Percentiles rank a stretch among this genome's conserved stretches.
Evolutionary conservation across 1,284 basidiomycete species (phyloP).

Genomic region (Microbotryum silenes-acaulis): DNA sequence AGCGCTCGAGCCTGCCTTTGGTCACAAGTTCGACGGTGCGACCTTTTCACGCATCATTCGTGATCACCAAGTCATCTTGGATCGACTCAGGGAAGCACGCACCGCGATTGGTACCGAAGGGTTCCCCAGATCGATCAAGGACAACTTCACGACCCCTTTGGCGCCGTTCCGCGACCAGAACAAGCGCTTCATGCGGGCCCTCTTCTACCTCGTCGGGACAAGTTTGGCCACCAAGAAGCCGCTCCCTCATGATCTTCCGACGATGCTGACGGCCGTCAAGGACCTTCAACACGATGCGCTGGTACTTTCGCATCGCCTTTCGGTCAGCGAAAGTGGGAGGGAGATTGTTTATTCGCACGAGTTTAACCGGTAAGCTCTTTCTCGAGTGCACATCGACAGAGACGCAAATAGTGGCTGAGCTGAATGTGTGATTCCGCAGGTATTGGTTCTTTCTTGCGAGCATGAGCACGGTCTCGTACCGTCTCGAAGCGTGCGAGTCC

Average conservation of each 20-base stretch:
- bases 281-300: conserved; percentile 39
- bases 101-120: conserved; percentile 34
- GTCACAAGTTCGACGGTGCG: conserved; percentile 33
- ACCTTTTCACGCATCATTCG: conserved; percentile 31
- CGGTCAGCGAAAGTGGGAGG: conserved; percentile 33
- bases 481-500: conserved; percentile 30
- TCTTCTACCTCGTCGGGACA: conserved; percentile 3
- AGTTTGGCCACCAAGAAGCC: conserved; percentile 17
- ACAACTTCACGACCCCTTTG: conserved; percentile 25
- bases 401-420: not conserved
- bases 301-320: conserved; percentile 34
- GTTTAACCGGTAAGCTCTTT: conserved; percentile 29
- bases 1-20: conserved; percentile 26
- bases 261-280: conserved; percentile 19
- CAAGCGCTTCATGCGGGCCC: conserved; percentile 7
- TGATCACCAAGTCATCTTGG: conserved; percentile 36
- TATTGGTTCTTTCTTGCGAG: conserved; percentile 18
- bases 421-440: conserved; percentile 20
- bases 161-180: conserved; percentile 11
- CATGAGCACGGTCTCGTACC: not conserved
- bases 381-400: not conserved
- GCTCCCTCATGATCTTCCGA: conserved; percentile 35
- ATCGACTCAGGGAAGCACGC: conserved; percentile 35
- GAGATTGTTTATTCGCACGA: conserved; percentile 32
- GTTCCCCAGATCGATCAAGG: conserved; percentile 32